Evolutionary conservation across 2,329 filamentous ascomycete species (phyloP), one percentile per base, ranked within the genome.

Genomic region (Pyrenochaeta sp.): DNA sequence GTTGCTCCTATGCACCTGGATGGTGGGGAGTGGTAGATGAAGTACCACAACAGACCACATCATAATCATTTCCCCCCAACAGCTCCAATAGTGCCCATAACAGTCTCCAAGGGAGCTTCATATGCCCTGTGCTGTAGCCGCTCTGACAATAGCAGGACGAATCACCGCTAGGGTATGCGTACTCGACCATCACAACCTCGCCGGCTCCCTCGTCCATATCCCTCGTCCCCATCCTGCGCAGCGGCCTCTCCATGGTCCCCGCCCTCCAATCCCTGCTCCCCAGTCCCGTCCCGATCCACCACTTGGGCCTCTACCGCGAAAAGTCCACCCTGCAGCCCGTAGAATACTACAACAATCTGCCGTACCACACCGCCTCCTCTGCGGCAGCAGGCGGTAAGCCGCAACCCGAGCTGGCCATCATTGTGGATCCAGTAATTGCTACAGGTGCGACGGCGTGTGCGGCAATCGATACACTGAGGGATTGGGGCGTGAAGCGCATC

Each of bases 311-410:
- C 71, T 98, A 94, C 83, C 91, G 93, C 71, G 93, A 97, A 75
- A 91, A 90, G 55, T 86, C 87, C 51, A 94, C 91, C 39, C 87
- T 97, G 51, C 87, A 92, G 68, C 92, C 93, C 2, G 93, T 97
- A 53, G 93, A 97, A 78, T 97, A 97, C 84, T 97, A 97, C 85
- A 97, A 97, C 82, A 97, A 97, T 77, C 87, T 97, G 17, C 92
- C 92, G 31, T 89, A 91, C 77, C 89, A 91, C 78, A 73, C 81
- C 33, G 81, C 66, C 49, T 79, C 77, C 30, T 68, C 78, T 39
- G 81, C 77, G 42, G 58, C 72, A 4, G 17, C 53, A 4, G 45
- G 29, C 21, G n/a, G 21, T 60, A 64, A 27, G 51, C 68, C 32
- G 3, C 74, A 76, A 12, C 77, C 85, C 1, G 82, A 85, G 18